Evolutionary conservation across 1,284 basidiomycete species (phyloP).

Genomic region (Wolfiporia cocos): DNA sequence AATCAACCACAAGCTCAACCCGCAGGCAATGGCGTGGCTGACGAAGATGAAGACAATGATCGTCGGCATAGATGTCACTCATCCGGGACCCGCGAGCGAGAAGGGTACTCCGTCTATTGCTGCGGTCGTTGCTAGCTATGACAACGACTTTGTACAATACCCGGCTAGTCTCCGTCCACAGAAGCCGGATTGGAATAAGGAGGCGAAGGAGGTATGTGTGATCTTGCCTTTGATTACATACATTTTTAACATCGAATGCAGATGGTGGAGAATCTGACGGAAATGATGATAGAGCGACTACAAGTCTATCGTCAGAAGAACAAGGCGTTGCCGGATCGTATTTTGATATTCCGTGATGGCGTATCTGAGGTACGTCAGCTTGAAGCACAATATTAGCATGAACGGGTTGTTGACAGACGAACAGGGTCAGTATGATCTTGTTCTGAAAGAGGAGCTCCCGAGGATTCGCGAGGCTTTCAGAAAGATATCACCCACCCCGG

Average conservation of each 20-base stretch:
- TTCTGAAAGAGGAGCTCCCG: constrained; percentile 51
- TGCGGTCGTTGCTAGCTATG: constrained; percentile 69
- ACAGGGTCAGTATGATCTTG: constrained; percentile 63
- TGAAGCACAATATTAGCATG: background rate
- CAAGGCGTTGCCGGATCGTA: constrained; percentile 48
- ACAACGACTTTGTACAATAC: constrained; percentile 63
- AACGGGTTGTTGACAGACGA: constrained; percentile 5
- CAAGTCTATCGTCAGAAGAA: constrained; percentile 48
- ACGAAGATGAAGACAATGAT: constrained; percentile 66
- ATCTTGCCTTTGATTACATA: background rate
- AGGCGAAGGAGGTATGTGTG: constrained; percentile 50
- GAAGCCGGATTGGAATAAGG: constrained; percentile 34
- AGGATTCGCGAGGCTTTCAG: constrained; percentile 53
- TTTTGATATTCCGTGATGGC: constrained; percentile 71
- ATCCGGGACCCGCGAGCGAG: constrained; percentile 51
- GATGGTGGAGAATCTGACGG: constrained; percentile 60
- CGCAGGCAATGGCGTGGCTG: constrained; percentile 53
- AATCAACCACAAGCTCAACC: constrained; percentile 62
- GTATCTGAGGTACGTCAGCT: constrained; percentile 57
- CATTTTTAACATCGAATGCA: constrained; percentile 21
- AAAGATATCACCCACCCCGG: constrained; percentile 37
- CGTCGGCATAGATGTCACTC: constrained; percentile 77
- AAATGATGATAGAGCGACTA: constrained; percentile 70
- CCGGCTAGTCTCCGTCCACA: constrained; percentile 65
- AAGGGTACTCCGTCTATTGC: constrained; percentile 70